Conservation (phyloP, 441 rosid species). For the Macaranga tanarius region DNA sequence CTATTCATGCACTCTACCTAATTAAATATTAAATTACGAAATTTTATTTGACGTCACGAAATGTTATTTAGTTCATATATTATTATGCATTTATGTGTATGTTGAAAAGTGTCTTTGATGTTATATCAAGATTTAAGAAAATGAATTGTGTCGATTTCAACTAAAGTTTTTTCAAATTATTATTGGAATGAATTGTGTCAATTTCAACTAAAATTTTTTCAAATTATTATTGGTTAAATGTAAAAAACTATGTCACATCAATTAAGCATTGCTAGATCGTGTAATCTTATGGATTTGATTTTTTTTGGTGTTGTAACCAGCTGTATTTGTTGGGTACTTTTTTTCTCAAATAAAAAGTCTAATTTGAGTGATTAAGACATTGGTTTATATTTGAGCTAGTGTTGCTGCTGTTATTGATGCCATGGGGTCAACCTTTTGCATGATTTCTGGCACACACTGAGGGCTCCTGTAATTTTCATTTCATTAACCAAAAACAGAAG, state of each 20-base stretch:
- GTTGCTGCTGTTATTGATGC: background rate
- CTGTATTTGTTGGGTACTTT: conserved; percentile 44
- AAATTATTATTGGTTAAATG: background rate
- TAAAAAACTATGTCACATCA: conserved; percentile 33
- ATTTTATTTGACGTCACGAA: too few relatives aligned
- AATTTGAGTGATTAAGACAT: conserved; percentile 57
- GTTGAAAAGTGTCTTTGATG: too few relatives aligned
- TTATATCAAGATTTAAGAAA: too few relatives aligned
- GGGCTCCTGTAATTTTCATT: conserved; percentile 26
- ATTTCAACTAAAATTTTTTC: background rate
- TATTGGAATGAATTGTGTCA: background rate
- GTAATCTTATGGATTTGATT: conserved; percentile 46
- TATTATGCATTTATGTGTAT: too few relatives aligned
- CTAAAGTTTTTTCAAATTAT: background rate
- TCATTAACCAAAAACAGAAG: conserved; percentile 33
- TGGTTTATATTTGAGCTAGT: conserved; percentile 11
- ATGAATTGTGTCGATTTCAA: background rate
- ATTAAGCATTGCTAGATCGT: conserved; percentile 36
- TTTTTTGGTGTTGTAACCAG: conserved; percentile 65
- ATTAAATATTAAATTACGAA: too few relatives aligned
- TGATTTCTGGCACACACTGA: conserved; percentile 44
- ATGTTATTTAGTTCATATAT: too few relatives aligned
- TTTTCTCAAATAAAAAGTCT: conserved; percentile 31
- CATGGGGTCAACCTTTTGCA: conserved; percentile 41
- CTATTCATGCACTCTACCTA: too few relatives aligned